Evolutionary conservation across 2,329 filamentous ascomycete genomes (phyloP).

Genomic region (Plenodomus lindquistii): DNA sequence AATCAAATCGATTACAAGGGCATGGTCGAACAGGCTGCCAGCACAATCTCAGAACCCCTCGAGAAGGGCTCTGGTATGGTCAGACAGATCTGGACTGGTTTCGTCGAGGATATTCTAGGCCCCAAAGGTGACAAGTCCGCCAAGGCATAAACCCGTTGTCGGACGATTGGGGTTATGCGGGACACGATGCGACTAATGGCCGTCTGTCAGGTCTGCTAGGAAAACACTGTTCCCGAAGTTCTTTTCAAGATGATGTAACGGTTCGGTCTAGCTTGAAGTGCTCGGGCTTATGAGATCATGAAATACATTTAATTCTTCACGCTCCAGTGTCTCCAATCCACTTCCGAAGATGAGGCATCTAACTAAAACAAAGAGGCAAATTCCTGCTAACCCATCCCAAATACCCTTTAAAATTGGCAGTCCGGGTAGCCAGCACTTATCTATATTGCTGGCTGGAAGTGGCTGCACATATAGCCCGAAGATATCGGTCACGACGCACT

Average conservation of each 20-base stretch:
- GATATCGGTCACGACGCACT: no score
- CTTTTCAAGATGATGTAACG: constrained; percentile 7
- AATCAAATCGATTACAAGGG: constrained; percentile 60
- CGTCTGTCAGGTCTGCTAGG: constrained; percentile 2
- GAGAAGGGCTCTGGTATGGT: constrained; percentile 49
- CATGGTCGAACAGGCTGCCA: constrained; percentile 55
- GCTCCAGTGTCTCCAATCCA: background rate
- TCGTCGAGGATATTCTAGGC: constrained; percentile 56
- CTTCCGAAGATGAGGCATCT: no score
- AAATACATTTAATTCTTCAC: constrained; percentile 17
- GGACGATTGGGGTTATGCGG: background rate
- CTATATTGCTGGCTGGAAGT: no score
- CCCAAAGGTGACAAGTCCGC: constrained; percentile 29
- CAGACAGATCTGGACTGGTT: constrained; percentile 52
- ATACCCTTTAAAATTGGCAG: no score
- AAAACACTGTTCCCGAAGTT: background rate
- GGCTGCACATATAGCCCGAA: no score
- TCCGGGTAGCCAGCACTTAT: no score
- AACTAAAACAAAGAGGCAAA: no score
- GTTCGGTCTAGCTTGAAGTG: constrained; percentile 37
- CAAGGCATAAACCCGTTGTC: constrained; percentile 19
- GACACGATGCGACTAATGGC: constrained; percentile 2
- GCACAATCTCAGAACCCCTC: constrained; percentile 37
- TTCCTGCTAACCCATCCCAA: no score
- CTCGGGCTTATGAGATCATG: constrained; percentile 42